These are phyloP conservation scores for Malassezia vespertilionis DNA, from an alignment of 1,284 basidiomycete genomes.

Conservation along the genomic window DNA sequence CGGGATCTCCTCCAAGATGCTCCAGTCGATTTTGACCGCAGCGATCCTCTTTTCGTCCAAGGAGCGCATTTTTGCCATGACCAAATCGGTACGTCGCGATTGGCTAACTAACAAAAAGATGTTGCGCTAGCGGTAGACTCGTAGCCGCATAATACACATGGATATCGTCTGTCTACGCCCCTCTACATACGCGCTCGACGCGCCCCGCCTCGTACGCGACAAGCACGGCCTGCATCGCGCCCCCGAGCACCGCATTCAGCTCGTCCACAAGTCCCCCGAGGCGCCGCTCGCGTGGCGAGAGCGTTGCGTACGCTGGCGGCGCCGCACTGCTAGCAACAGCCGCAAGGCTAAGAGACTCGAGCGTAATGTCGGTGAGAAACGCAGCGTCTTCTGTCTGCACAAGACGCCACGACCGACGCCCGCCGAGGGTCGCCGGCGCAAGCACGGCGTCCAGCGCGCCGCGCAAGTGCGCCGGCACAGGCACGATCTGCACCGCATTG, in stretches of 20 bases:
- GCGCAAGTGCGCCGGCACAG: background rate
- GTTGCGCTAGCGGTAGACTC: too few relatives aligned
- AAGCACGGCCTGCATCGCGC: background rate
- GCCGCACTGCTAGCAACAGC: slow-evolving; percentile 1
- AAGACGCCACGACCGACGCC: background rate
- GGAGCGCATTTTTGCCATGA: slow-evolving; percentile 39
- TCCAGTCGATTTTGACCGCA: slow-evolving; percentile 43
- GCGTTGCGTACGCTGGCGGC: background rate
- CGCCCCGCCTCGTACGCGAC: background rate
- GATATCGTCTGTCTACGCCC: too few relatives aligned
- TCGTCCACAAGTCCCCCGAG: slow-evolving; percentile 3
- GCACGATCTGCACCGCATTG: background rate
- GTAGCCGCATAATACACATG: too few relatives aligned
- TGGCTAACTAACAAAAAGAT: too few relatives aligned
- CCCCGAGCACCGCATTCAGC: background rate
- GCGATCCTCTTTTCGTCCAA: slow-evolving; percentile 45
- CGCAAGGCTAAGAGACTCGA: slow-evolving; percentile 12
- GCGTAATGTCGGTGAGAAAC: slow-evolving; percentile 1
- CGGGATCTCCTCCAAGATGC: slow-evolving; percentile 41
- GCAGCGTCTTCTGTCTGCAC: too few relatives aligned
- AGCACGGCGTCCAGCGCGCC: background rate
- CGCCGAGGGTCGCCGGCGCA: background rate
- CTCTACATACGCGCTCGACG: background rate
- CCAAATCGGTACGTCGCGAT: too few relatives aligned
- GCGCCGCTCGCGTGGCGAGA: slow-evolving; percentile 7